These are phyloP conservation scores for Mesostigma viride DNA, from an alignment of 139 green algal genomes.

Conservation along the genomic window DNA sequence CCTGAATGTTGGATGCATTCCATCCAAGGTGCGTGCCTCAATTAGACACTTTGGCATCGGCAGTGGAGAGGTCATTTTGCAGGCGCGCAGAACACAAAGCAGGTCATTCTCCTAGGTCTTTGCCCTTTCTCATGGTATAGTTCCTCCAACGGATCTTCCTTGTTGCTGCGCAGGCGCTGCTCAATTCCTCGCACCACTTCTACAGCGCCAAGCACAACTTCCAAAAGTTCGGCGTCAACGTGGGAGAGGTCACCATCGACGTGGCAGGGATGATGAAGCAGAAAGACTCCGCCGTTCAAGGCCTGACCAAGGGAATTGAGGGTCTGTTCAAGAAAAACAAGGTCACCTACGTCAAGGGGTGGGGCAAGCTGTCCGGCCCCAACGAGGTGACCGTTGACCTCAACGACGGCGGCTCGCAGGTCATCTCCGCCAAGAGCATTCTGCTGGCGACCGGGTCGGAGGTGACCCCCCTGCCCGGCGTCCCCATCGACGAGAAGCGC, in stretches of 20 bases:
- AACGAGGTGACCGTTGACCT: constrained; percentile 73
- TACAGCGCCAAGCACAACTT: constrained; percentile 75
- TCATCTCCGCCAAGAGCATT: constrained; percentile 76
- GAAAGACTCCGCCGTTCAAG: constrained; percentile 76
- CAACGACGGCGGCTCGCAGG: constrained; percentile 50
- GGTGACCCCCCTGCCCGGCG: constrained; percentile 49
- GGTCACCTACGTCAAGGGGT: constrained; percentile 87
- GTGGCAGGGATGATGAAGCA: constrained; percentile 82
- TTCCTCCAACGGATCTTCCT: too few species aligned
- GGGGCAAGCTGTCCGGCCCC: constrained; percentile 59
- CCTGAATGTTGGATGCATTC: constrained; percentile 97
- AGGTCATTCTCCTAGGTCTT: too few species aligned
- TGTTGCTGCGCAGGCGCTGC: constrained; percentile 60
- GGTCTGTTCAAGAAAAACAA: constrained; percentile 99
- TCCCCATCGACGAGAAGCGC: constrained; percentile 89
- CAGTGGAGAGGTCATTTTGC: too few species aligned
- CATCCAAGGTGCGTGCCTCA: constrained; percentile 76
- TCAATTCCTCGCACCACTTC: constrained; percentile 90
- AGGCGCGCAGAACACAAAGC: too few species aligned
- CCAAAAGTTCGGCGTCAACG: constrained; percentile 64
- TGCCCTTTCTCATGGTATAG: too few species aligned
- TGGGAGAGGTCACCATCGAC: constrained; percentile 57
- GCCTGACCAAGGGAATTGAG: constrained; percentile 95
- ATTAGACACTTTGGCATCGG: too few species aligned
- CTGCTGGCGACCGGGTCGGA: constrained; percentile 92